Conservation (phyloP, 2,329 filamentous ascomycete species). For the Albifimbria verrucaria region DNA sequence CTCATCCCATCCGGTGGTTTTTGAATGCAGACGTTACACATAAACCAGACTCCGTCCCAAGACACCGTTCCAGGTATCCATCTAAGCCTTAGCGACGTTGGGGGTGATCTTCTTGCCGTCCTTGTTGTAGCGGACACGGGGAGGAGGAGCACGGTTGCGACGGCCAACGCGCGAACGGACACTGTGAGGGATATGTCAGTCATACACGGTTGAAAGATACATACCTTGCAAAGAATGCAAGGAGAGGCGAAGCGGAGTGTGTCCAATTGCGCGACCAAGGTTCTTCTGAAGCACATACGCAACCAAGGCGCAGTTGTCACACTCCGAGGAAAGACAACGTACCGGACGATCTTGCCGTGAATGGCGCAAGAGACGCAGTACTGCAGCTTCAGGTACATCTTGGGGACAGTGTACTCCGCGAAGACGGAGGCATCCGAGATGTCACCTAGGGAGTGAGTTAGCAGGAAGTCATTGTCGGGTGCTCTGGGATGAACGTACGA, state of each 20-base stretch:
- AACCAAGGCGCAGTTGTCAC: conserved; percentile 52
- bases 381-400: conserved; percentile 99
- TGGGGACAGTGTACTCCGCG: conserved; percentile 98
- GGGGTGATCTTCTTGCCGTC: conserved; percentile 99
- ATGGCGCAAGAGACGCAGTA: conserved; percentile 99
- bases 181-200: conserved; percentile 56
- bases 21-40: conserved; percentile 35
- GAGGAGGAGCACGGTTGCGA: conserved; percentile 97
- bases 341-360: conserved; percentile 99
- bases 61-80: conserved; percentile 5
- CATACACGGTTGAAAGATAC: conserved; percentile 24
- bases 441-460: conserved; percentile 67
- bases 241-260: conserved; percentile 24
- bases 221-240: conserved; percentile 7
- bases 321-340: conserved; percentile 62
- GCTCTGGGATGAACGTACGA: conserved; percentile 64
- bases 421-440: conserved; percentile 99
- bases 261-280: conserved; percentile 53
- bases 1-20: conserved; percentile 32
- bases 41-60: conserved; percentile 35
- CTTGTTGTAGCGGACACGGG: conserved; percentile 99
- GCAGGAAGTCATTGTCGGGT: background rate
- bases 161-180: conserved; percentile 95
- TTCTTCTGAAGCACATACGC: conserved; percentile 54
- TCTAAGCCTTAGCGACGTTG: conserved; percentile 46